Evolutionary conservation across 768 basidiomycete genomes (phyloP).

Genomic region (Leccinellum rugosiceps): DNA sequence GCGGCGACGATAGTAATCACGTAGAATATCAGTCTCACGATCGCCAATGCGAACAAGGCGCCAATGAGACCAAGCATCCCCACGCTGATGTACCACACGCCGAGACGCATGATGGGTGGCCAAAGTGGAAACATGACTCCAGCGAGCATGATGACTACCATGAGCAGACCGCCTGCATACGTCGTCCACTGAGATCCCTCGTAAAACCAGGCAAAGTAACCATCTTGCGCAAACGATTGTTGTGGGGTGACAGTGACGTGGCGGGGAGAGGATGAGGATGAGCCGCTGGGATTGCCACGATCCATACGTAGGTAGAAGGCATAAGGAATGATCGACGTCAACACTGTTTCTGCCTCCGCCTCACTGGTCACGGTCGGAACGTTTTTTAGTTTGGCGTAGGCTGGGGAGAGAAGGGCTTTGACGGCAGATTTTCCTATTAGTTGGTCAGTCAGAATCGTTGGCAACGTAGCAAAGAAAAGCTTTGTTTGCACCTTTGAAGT

Average conservation of each 20-base stretch:
- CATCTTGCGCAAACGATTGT: slow-evolving; percentile 72
- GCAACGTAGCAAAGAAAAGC: background rate
- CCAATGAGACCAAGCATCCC: slow-evolving; percentile 84
- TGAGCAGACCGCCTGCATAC: slow-evolving; percentile 82
- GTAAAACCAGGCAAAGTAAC: slow-evolving; percentile 97
- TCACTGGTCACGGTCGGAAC: slow-evolving; percentile 72
- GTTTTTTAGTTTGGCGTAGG: slow-evolving; percentile 85
- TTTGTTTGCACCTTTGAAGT: slow-evolving; percentile 85
- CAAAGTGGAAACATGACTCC: slow-evolving; percentile 99
- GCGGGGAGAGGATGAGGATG: slow-evolving; percentile 67
- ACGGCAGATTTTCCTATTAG: slow-evolving; percentile 83
- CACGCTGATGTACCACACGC: slow-evolving; percentile 94
- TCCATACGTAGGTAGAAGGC: slow-evolving; percentile 94
- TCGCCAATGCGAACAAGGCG: slow-evolving; percentile 85
- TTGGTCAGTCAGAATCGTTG: background rate
- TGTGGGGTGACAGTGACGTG: slow-evolving; percentile 71
- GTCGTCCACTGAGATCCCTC: slow-evolving; percentile 93
- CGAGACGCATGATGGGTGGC: slow-evolving; percentile 89
- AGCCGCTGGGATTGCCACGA: slow-evolving; percentile 50
- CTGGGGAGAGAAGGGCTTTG: slow-evolving; percentile 88
- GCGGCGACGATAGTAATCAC: slow-evolving; percentile 84
- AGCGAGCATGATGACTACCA: slow-evolving; percentile 92
- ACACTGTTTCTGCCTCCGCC: slow-evolving; percentile 64
- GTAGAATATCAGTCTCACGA: slow-evolving; percentile 91
- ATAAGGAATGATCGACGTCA: slow-evolving; percentile 70